Evolutionary conservation across 179 eudicot genomes (phyloP).

Genomic region (Carnegiea gigantea): DNA sequence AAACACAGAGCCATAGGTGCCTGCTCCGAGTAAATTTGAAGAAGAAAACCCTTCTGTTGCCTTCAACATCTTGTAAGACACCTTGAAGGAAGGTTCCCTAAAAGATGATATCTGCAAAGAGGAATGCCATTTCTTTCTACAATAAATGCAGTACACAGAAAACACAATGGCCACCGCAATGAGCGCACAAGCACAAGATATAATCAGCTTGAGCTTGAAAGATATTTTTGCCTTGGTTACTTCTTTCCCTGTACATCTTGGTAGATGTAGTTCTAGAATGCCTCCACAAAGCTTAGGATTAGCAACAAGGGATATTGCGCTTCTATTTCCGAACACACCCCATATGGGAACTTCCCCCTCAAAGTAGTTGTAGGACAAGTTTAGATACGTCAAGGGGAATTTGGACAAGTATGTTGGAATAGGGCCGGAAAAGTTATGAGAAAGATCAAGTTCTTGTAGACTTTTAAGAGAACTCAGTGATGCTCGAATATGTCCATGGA

Average conservation of each 20-base stretch:
- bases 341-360: neutral
- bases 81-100: neutral
- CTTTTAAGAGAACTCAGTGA: slow-evolving; percentile 7
- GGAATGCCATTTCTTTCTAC: neutral
- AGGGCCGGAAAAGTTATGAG: slow-evolving; percentile 18
- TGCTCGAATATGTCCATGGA: slow-evolving; percentile 22
- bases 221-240: neutral
- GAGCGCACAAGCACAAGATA: neutral
- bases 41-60: slow-evolving; percentile 29
- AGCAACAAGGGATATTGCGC: slow-evolving; percentile 14
- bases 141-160: neutral
- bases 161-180: neutral
- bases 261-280: slow-evolving; percentile 12
- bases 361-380: slow-evolving; percentile 20
- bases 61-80: slow-evolving; percentile 14
- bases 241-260: slow-evolving; percentile 1
- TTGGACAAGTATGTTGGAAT: slow-evolving; percentile 19
- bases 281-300: slow-evolving; percentile 30
- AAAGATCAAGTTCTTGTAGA: neutral
- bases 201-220: neutral
- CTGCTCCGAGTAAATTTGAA: slow-evolving; percentile 22
- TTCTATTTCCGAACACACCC: slow-evolving; percentile 7
- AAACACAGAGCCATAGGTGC: slow-evolving; percentile 30
- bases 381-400: slow-evolving; percentile 2
- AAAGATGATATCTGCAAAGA: neutral